Percentiles rank a stretch among this genome's conserved stretches.
phyloP scores from a whole-genome alignment of 345 rosid species.

The Camelina neglecta region DNA sequence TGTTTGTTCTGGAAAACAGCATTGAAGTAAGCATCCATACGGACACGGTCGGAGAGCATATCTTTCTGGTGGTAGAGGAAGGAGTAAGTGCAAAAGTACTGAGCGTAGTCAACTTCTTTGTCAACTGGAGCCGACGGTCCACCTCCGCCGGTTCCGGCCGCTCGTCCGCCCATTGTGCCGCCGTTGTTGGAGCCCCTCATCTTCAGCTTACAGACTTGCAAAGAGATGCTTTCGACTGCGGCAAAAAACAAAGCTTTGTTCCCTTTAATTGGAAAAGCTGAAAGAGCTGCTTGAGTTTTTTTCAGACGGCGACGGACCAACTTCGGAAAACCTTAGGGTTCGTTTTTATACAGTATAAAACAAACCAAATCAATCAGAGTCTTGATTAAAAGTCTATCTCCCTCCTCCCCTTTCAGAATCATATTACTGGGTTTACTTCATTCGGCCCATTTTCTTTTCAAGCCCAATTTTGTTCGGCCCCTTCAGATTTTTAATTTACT shows the following conservation, averaged over 20 bases:
- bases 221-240: background rate
- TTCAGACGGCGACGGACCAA: conserved; percentile 27
- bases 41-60: conserved; percentile 96
- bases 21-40: conserved; percentile 94
- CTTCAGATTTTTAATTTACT: background rate
- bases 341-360: background rate
- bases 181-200: conserved; percentile 64
- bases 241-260: background rate
- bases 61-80: conserved; percentile 96
- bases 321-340: conserved; percentile 20
- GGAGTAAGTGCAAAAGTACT: conserved; percentile 89
- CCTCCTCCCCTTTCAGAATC: conserved; percentile 11
- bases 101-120: conserved; percentile 86
- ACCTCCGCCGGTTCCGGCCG: conserved; percentile 42
- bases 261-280: conserved; percentile 4
- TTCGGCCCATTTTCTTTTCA: conserved; percentile 4
- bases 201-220: conserved; percentile 3
- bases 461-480: background rate
- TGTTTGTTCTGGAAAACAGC: conserved; percentile 76
- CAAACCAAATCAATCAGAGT: background rate
- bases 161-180: conserved; percentile 48
- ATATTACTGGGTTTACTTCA: background rate
- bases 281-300: background rate
- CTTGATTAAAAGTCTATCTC: background rate
- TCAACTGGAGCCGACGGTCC: conserved; percentile 60